Conservation (phyloP, 2,329 filamentous ascomycete species). For the Fusarium redolens region DNA sequence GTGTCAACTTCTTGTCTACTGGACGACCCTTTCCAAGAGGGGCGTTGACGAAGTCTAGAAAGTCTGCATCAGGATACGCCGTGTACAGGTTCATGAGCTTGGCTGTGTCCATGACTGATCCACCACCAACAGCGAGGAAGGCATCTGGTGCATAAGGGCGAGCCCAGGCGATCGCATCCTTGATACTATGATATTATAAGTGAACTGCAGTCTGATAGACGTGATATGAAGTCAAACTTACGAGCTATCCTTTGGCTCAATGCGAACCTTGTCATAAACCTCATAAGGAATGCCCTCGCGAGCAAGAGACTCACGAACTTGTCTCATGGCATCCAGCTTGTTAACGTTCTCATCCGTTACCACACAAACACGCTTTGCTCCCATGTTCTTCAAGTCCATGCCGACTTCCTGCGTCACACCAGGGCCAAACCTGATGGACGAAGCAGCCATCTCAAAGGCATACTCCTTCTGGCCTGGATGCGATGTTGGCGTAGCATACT, state of each 20-base stretch:
- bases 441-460: constrained; percentile 98
- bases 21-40: constrained; percentile 89
- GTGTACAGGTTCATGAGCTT: constrained; percentile 99
- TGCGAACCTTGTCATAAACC: constrained; percentile 81
- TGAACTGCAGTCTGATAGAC: background rate
- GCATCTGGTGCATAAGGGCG: constrained; percentile 86
- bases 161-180: constrained; percentile 87
- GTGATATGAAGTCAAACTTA: constrained; percentile 54
- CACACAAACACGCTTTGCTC: constrained; percentile 86
- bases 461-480: constrained; percentile 84
- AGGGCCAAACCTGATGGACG: constrained; percentile 91
- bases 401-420: constrained; percentile 95
- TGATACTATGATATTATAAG: constrained; percentile 67
- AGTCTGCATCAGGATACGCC: constrained; percentile 89
- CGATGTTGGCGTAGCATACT: constrained; percentile 77
- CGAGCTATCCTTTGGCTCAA: constrained; percentile 96
- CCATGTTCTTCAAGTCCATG: constrained; percentile 96
- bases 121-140: constrained; percentile 88
- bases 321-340: constrained; percentile 88
- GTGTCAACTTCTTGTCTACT: constrained; percentile 75
- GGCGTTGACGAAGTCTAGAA: constrained; percentile 97
- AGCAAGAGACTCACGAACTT: constrained; percentile 83
- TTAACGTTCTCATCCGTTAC: constrained; percentile 89
- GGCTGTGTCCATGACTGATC: constrained; percentile 96
- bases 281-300: constrained; percentile 83